Percentiles rank a stretch among this genome's conserved stretches.
Evolutionary conservation across 257 asterid genomes (phyloP).

Genomic region (Solanum neorickii): DNA sequence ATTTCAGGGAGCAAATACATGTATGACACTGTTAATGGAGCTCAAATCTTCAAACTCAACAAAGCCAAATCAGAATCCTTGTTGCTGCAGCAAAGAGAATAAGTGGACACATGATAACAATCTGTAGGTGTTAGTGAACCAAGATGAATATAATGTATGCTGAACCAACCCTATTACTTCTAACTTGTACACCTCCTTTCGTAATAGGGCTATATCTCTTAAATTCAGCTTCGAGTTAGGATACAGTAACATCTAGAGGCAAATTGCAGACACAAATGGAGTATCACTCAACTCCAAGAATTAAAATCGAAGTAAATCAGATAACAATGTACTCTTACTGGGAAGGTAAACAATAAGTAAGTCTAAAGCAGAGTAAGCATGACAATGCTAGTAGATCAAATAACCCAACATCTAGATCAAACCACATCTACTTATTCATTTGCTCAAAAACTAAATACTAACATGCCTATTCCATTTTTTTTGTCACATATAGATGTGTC

Average conservation of each 20-base stretch:
- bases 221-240: slow-evolving; percentile 65
- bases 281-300: slow-evolving; percentile 54
- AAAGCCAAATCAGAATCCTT: slow-evolving; percentile 81
- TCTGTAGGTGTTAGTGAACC: neutral
- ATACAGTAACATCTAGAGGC: slow-evolving; percentile 47
- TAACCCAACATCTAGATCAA: neutral
- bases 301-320: neutral
- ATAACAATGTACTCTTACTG: neutral
- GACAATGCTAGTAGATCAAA: neutral
- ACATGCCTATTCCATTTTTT: neutral
- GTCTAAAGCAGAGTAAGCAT: neutral
- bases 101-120: neutral
- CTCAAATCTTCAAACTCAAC: slow-evolving; percentile 63
- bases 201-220: slow-evolving; percentile 64
- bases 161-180: slow-evolving; percentile 58
- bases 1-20: slow-evolving; percentile 29
- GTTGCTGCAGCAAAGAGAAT: slow-evolving; percentile 33
- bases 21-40: slow-evolving; percentile 68
- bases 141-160: neutral
- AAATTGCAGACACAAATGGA: slow-evolving; percentile 73
- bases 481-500: neutral
- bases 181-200: slow-evolving; percentile 76
- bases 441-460: neutral
- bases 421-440: neutral
- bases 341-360: neutral